Evolutionary conservation across 2,329 filamentous ascomycete species (phyloP), one percentile per base, ranked within the genome.

Genomic region (Huntiella abstrusa): DNA sequence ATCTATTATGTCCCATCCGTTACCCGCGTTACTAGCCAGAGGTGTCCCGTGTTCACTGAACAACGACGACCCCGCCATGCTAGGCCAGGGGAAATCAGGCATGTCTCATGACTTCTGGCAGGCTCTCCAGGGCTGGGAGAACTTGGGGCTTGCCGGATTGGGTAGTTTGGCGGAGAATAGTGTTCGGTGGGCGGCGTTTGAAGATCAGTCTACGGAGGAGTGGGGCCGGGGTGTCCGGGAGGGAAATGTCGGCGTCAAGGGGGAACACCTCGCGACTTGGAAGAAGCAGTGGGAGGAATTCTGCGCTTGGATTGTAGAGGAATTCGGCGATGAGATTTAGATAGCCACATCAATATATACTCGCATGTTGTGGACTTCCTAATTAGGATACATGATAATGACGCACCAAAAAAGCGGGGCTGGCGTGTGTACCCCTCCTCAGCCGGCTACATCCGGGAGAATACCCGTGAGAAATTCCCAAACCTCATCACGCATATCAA

Each of bases 101-200:
- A 78, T 91, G 70, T 88, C 82, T 1, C 83, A 93, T 60, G 86
- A 95, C 62, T 94, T 93, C 61, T 95, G 85, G 84, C 85, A 93
- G 61, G 81, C 83, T 1, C 65, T 95, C 15, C 86, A 94, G 61
- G 87, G 83, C 0, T 91, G 87, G 75, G 80, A 93, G 49, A 94
- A 92, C 56, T 71, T 95, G 11, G 91, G 87, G 0, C 68, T 96
- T 2, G 85, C 83, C 8, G 88, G 87, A 0, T 63, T 96, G 45
- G 88, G 82, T 0, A 82, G 79, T 48, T 68, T 98, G 54, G 88
- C 86, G 0, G 86, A 96, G 68, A 96, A 94, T 57, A 92, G 84
- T 53, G 77, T 96, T 39, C 72, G 83, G 36, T 96, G 85, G 84
- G 80, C 85, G 6, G 81, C 80, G 16, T 92, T 87, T 55, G 85